Evolutionary conservation across 108 stramenopile genomes (phyloP), one percentile per base, ranked within the genome.

Genomic region (Cyclotella sp.): DNA sequence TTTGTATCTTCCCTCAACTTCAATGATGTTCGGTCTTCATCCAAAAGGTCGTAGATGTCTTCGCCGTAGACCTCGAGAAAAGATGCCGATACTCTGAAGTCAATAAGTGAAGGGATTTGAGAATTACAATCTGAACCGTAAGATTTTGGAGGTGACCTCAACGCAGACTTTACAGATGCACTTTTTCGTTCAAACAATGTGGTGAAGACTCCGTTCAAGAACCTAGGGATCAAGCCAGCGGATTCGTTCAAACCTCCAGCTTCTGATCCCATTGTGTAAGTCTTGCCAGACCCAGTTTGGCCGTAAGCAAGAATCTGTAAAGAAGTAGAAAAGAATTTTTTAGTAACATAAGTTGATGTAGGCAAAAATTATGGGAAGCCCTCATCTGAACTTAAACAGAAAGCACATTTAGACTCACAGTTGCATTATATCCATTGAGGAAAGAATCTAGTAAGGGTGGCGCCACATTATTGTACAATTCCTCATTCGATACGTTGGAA

Each of bases 41-140:
- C 84, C 15, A 98, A 76, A 34, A 98, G 79, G 76, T 98, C 98
- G 69, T 87, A 88, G 34, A 98, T 95, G 72, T 97, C 96, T 75
- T 98, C 95, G 18, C 97, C 97, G 68, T 97, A 97, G 0, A 98
- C 95, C 78, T 98, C 98, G 10, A 98, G 87, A 77, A 98, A 98
- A 34, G 93, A 91, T 26, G 91, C 92, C n/a, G 82, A 73, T 43
- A 95, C 74, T 28, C 43, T 68, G 68, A 85, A 95, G 49, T 86
- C 85, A 39, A 91, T 68, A 4, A 90, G 81, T 11, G 70, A 77
- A 19, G 63, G 63, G 21, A 22, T 12, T 24, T 24, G 22, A 26
- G 55, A 26, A 24, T 55, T 55, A 22, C 15, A 6, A 62, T 39
- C 61, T 62, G 34, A 14, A 9, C 29, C 15, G 34, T 41, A 6